These are phyloP conservation scores for Ciborinia camelliae DNA, from an alignment of 2,329 filamentous ascomycete genomes.

Conservation along the genomic window DNA sequence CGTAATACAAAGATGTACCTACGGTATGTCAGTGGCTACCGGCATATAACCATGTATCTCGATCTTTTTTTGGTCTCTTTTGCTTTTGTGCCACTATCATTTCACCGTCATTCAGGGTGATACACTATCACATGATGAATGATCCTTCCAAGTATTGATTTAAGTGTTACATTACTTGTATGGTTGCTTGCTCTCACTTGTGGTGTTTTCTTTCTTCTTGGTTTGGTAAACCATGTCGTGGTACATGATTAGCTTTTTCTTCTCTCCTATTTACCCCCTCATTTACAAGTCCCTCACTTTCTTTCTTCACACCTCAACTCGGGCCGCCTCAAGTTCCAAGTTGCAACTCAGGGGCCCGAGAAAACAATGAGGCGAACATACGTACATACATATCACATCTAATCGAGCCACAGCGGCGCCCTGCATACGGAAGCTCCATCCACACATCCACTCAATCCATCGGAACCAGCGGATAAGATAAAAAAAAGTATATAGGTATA, in stretches of 20 bases:
- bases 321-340: background rate
- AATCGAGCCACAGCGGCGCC: background rate
- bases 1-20: slow-evolving; percentile 1
- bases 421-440: too few species aligned
- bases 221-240: background rate
- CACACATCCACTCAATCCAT: too few species aligned
- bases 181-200: too few species aligned
- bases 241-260: too few species aligned
- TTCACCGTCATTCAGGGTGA: too few species aligned
- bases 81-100: background rate
- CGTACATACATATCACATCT: too few species aligned
- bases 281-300: background rate
- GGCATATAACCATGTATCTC: background rate
- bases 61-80: background rate
- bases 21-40: slow-evolving; percentile 1
- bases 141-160: background rate
- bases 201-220: background rate
- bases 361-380: slow-evolving; percentile 3
- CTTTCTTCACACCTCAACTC: background rate
- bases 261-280: too few species aligned
- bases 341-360: background rate
- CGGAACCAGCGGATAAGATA: background rate
- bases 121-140: background rate
- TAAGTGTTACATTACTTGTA: background rate
- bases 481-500: too few species aligned